Evolutionary conservation across 2,329 filamentous ascomycete genomes (phyloP), one percentile per base, ranked within the genome.

Genomic region (Fusarium odoratissimum): DNA sequence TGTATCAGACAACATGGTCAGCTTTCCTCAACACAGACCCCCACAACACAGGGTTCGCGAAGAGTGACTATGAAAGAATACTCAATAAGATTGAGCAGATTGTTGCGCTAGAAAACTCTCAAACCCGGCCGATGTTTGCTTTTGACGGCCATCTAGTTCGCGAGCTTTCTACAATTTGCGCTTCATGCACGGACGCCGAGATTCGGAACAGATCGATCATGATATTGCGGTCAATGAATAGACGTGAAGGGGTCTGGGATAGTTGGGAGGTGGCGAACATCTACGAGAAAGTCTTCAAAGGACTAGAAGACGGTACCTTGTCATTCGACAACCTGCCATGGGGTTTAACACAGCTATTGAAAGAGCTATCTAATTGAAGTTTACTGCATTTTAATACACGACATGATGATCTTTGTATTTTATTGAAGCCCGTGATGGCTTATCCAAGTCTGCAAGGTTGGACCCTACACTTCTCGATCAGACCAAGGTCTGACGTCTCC

Each of bases 191-290:
- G 33, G 65, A 69, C 25, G 13, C 30, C 6, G 49, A 46, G 5
- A 65, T 69, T 2, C 65, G 74, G n/a, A 25, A 41, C 3, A 55
- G 59, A 16, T 58, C 71, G 11, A 57, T 76, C 17, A 19, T 8
- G 21, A 14, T 77, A 8, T 30, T 76, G 10, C 68, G 64, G 2
- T 62, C 64, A 0, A 51, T 75, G 6, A 48, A 64, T 14, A 44
- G 74, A 16, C 52, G 75, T 16, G 75, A 77, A 30, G 74, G 75
- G 0, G 60, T 77, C 2, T 77, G 75, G 74, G 75, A 77, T 35
- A 77, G 74, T 40, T 63, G 65, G 46, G 75, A 77, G 9, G 60
- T 76, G 23, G 71, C 65, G 1, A 58, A 63, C 30, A 60, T 75
- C 28, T 19, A 71, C 7, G 71, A 73, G 28, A 57, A 74, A 42